These are phyloP conservation scores for Penicillium sp. DNA, from an alignment of 2,329 filamentous ascomycete species.

Conservation along the genomic window DNA sequence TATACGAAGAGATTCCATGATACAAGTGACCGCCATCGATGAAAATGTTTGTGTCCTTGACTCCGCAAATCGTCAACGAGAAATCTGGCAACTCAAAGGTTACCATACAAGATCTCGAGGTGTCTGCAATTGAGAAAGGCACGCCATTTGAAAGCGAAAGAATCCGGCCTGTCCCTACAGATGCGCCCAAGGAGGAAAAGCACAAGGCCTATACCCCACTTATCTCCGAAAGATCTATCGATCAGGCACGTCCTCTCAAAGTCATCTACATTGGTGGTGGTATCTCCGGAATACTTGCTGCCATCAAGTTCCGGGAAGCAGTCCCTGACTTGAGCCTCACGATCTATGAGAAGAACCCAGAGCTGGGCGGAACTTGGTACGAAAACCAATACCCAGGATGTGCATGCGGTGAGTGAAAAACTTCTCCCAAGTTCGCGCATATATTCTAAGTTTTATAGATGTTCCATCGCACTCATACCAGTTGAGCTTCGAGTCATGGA, in stretches of 20 bases:
- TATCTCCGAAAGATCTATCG: neutral
- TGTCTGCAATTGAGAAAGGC: too few species aligned
- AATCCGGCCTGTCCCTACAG: too few species aligned
- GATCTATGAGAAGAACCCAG: conserved; percentile 1
- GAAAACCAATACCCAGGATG: conserved; percentile 19
- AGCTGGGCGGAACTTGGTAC: conserved; percentile 13
- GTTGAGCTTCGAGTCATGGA: neutral
- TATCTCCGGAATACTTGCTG: conserved; percentile 13
- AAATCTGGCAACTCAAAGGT: too few species aligned
- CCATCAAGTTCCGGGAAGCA: conserved; percentile 9
- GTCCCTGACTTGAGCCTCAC: neutral
- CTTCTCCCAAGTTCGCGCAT: too few species aligned
- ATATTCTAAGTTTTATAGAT: neutral
- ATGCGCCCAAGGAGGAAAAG: too few species aligned
- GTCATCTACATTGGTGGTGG: conserved; percentile 20
- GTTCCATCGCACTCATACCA: conserved; percentile 3
- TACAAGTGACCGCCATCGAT: too few species aligned
- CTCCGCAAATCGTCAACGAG: too few species aligned
- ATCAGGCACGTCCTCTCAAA: neutral
- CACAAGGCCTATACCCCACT: too few species aligned
- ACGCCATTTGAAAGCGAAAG: too few species aligned
- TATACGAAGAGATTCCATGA: too few species aligned
- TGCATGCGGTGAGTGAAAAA: neutral
- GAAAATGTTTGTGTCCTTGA: too few species aligned
- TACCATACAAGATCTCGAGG: too few species aligned